phyloP scores from a whole-genome alignment of 352 stramenopile species.

The Pythium dissimile region DNA sequence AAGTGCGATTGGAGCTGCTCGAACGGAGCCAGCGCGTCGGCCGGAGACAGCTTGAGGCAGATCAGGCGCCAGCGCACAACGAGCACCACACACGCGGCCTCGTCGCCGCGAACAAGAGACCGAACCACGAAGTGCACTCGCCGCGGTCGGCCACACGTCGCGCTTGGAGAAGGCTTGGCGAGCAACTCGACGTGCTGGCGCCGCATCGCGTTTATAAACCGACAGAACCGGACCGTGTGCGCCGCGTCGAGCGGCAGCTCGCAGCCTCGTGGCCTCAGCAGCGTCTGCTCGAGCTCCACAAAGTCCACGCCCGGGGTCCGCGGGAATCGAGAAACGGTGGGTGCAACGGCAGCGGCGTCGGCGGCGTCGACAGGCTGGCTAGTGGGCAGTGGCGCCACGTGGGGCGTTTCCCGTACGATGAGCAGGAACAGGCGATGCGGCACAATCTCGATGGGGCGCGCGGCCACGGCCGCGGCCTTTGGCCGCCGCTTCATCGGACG shows the following conservation, averaged over 20 bases:
- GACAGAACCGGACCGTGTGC: slow-evolving; percentile 50
- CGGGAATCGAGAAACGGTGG: slow-evolving; percentile 21
- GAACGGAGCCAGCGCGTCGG: slow-evolving; percentile 51
- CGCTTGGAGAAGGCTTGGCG: background rate
- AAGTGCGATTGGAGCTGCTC: slow-evolving; percentile 31
- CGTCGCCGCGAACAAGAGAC: slow-evolving; percentile 28
- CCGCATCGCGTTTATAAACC: slow-evolving; percentile 35
- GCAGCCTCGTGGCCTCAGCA: slow-evolving; percentile 17
- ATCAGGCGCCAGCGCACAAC: slow-evolving; percentile 64
- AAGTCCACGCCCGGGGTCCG: slow-evolving; percentile 37
- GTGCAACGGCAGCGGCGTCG: background rate
- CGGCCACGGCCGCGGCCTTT: slow-evolving; percentile 13
- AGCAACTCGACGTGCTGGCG: background rate
- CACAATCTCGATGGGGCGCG: slow-evolving; percentile 57
- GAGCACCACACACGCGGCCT: slow-evolving; percentile 42
- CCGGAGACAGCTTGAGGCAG: slow-evolving; percentile 38
- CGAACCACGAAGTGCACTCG: slow-evolving; percentile 52
- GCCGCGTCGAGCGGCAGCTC: slow-evolving; percentile 27
- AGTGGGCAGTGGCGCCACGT: background rate
- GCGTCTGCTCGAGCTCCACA: slow-evolving; percentile 15
- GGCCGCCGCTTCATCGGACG: slow-evolving; percentile 60
- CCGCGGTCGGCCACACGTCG: background rate
- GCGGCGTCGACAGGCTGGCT: too few relatives aligned
- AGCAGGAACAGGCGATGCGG: slow-evolving; percentile 52
- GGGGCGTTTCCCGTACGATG: slow-evolving; percentile 33